Evolutionary conservation across 768 basidiomycete genomes (phyloP), one percentile per base, ranked within the genome.

Genomic region (Lactarius hatsudake): DNA sequence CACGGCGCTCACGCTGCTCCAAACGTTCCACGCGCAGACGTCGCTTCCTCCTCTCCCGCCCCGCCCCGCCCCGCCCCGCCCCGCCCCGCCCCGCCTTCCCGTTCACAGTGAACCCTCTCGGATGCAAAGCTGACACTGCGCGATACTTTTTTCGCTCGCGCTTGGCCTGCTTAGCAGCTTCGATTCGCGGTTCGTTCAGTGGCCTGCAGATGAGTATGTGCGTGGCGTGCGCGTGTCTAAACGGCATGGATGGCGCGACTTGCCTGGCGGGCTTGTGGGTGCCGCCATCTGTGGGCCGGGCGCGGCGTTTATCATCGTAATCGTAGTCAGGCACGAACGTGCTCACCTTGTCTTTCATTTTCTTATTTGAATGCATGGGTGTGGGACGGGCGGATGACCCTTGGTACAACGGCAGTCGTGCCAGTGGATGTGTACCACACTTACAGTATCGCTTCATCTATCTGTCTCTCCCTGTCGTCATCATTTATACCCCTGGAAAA

Each of bases 141-240:
- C 23, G 74, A 67, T n/a, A n/a, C n/a, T n/a, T n/a, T n/a, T 42
- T 75, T 83, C 84, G 15, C 87, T 94, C 57, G 90, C 90, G 73
- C 82, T 94, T 0, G 88, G 90, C 1, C 87, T 90, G 7, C 76
- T 91, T 66, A 94, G 91, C 72, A 77, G 80, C 5, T 73, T 87
- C 57, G 92, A 94, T 68, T 86, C 82, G 20, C 80, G 79, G 53
- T 93, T 93, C 73, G 77, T 93, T 38, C 89, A 91, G 74, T 93
- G 90, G 90, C 78, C 94, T 20, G 84, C 81, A 1, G 81, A 81
- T 59, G 88, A 90, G 75, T 90, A 90, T 4, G 80, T 80, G 3
- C 81, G 82, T 0, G 68, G 71, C 9, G 73, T 71, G 60, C 36
- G 45, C 18, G 74, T 81, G 30, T 73, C 77, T 38, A 80, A 83